Evolutionary conservation across 2,329 filamentous ascomycete species (phyloP), one percentile per base, ranked within the genome.

Genomic region (Rhinocladiella similis): DNA sequence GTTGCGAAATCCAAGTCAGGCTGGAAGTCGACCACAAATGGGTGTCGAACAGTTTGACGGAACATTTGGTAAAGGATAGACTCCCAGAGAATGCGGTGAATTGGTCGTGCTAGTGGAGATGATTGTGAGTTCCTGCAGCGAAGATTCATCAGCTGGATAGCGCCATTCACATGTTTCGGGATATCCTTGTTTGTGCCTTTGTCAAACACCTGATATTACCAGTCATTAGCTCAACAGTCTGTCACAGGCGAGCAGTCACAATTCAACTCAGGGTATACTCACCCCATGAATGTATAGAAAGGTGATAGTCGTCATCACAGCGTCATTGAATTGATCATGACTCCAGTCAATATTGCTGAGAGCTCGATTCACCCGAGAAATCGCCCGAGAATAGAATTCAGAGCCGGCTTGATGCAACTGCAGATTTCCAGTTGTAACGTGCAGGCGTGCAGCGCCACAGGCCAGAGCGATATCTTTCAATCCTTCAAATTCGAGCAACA

Each of bases 221-320:
- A 36, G 29, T 19, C 50, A 7, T 16, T 29, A 7, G 33, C 18
- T 16, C 13, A 39, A 20, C 27, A 19, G 3, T 5, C 10, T 9
- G 9, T 12, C 5, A 36, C 18, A 18, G 3, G 25, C 4, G 7
- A 7, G 25, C 25, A 27, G 25, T 7, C 25, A 27, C 4, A 7
- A 10, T 50, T 18, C 7, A 36, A 29, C 9, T 5, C 7, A 19
- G 35, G 10, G 3, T 19, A 29, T 12, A 53, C 59, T 56, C 48
- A 61, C 59, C n/a, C 59, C 59, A 22, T 61, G 59, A n/a, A 61
- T 50, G 22, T 61, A 61, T 12, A 61, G 33, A 19, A 58, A 47
- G 20, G 36, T 53, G 25, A 61, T 50, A 19, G 47, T 39, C 16
- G 50, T 36, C 45, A 58, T 22, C 1, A 61, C 20, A 5, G 54